phyloP scores from a whole-genome alignment of 1,139 yeast species.

The Candida sanyaensis region DNA sequence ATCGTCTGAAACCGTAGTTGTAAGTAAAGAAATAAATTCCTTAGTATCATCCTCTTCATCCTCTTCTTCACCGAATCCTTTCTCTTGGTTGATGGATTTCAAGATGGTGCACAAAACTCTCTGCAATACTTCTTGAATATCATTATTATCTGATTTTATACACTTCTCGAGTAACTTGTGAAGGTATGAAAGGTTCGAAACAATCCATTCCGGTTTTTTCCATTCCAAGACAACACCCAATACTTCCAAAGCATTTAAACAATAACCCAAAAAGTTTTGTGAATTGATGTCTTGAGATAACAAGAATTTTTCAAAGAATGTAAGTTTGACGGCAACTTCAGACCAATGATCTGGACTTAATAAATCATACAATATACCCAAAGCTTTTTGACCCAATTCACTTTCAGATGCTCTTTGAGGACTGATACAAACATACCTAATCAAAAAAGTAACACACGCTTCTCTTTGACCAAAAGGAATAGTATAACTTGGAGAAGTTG shows the following conservation, averaged over 20 bases:
- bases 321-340: constrained; percentile 79
- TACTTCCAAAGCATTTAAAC: constrained; percentile 89
- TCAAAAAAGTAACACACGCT: constrained; percentile 88
- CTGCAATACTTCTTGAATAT: constrained; percentile 79
- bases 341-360: constrained; percentile 79
- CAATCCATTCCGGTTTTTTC: constrained; percentile 75
- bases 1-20: constrained; percentile 78
- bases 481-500: constrained; percentile 47
- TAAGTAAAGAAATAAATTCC: constrained; percentile 61
- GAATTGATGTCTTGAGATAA: constrained; percentile 76
- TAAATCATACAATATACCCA: constrained; percentile 72
- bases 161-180: constrained; percentile 81
- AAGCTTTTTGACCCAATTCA: constrained; percentile 78
- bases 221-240: constrained; percentile 82
- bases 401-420: constrained; percentile 85
- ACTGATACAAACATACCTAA: constrained; percentile 84
- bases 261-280: constrained; percentile 63
- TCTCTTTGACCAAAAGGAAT: constrained; percentile 85
- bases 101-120: constrained; percentile 69
- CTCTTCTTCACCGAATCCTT: constrained; percentile 44
- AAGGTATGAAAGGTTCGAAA: constrained; percentile 64
- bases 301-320: constrained; percentile 84
- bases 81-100: constrained; percentile 55
- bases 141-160: constrained; percentile 79
- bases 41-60: constrained; percentile 60